phyloP scores from a whole-genome alignment of 805 yeast species.

The Candida piceae region DNA sequence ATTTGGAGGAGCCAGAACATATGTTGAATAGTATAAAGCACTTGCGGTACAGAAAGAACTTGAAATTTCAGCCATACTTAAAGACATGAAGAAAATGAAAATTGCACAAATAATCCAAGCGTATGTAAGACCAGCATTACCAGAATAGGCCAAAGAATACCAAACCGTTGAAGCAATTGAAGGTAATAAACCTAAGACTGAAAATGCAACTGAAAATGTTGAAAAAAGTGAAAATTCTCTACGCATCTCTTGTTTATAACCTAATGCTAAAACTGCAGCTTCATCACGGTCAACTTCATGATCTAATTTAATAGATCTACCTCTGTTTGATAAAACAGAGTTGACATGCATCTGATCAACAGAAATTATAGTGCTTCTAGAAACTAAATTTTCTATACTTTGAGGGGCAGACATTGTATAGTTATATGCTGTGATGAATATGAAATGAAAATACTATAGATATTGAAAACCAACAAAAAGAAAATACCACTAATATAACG shows the following conservation, averaged over 20 bases:
- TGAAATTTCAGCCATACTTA: conserved; percentile 58
- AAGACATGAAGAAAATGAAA: conserved; percentile 52
- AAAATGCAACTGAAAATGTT: conserved; percentile 58
- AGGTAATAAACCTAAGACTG: conserved; percentile 59
- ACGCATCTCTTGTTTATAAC: conserved; percentile 59
- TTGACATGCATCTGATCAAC: conserved; percentile 24
- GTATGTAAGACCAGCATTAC: conserved; percentile 62
- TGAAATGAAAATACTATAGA: too few species aligned
- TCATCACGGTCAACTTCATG: conserved; percentile 45
- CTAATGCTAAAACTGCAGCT: conserved; percentile 50
- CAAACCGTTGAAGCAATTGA: conserved; percentile 58
- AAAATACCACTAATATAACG: too few species aligned
- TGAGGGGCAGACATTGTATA: too few species aligned
- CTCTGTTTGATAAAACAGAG: conserved; percentile 22
- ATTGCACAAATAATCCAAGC: conserved; percentile 49
- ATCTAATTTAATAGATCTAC: conserved; percentile 32
- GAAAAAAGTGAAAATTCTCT: conserved; percentile 55
- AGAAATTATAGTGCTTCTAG: conserved; percentile 26
- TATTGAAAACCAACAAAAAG: too few species aligned
- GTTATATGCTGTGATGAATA: too few species aligned
- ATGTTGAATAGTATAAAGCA: conserved; percentile 64
- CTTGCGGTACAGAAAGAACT: conserved; percentile 61
- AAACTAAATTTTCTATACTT: neutral
- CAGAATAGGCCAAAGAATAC: conserved; percentile 55
- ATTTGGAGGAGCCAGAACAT: conserved; percentile 52